Percentiles rank a stretch among this genome's conserved stretches.
Evolutionary conservation across 2,329 filamentous ascomycete genomes (phyloP).

Genomic region (Aspergillus latus): DNA sequence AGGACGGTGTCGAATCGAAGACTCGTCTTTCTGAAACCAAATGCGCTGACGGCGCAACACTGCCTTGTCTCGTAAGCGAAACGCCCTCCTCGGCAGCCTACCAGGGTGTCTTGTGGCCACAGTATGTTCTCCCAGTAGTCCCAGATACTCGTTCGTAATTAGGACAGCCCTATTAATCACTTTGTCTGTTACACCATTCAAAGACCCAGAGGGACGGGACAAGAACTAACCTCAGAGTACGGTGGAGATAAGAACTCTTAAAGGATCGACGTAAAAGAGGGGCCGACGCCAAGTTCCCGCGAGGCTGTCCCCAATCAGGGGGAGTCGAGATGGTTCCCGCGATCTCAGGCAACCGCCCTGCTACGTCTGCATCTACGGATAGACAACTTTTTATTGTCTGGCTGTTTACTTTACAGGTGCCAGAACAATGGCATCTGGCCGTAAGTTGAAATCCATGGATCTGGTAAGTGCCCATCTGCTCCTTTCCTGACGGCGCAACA

Average conservation of each 20-base stretch:
- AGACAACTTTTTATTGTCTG: neutral
- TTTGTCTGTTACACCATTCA: neutral
- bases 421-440: too few species aligned
- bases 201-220: neutral
- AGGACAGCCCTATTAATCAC: neutral
- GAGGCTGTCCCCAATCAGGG: neutral
- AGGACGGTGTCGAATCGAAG: conserved; percentile 3
- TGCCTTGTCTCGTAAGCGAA: neutral
- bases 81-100: neutral
- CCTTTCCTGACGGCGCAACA: neutral
- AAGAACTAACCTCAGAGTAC: neutral
- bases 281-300: neutral
- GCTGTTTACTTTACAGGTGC: too few species aligned
- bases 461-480: neutral
- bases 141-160: neutral
- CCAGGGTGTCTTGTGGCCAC: neutral
- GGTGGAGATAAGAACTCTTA: conserved; percentile 1
- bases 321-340: neutral
- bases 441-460: too few species aligned
- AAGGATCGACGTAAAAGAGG: conserved; percentile 8
- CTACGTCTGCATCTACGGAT: neutral
- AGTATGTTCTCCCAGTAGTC: neutral
- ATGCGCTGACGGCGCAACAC: neutral
- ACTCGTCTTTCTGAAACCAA: conserved; percentile 10
- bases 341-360: too few species aligned